phyloP scores from a whole-genome alignment of 768 basidiomycete species.

The Russula emetica region DNA sequence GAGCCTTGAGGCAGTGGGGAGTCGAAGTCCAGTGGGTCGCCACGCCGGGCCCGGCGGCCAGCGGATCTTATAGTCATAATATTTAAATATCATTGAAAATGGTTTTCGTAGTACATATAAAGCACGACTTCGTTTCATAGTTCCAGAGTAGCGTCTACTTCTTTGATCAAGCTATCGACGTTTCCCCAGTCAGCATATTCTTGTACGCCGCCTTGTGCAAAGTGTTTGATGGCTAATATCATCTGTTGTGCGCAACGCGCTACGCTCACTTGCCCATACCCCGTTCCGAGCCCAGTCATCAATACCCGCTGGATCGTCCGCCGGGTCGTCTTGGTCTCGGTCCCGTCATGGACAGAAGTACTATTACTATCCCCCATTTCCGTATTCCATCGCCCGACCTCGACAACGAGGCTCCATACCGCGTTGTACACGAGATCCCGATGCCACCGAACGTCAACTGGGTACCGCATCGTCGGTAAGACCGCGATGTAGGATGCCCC shows the following conservation, averaged over 20 bases:
- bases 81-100: neutral
- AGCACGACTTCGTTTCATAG: neutral
- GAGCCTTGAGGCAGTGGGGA: slow-evolving; percentile 10
- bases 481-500: slow-evolving; percentile 32
- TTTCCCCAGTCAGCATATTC: slow-evolving; percentile 10
- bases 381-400: slow-evolving; percentile 28
- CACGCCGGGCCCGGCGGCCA: neutral
- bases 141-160: slow-evolving; percentile 15
- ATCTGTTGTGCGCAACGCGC: slow-evolving; percentile 20
- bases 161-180: neutral
- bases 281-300: slow-evolving; percentile 29
- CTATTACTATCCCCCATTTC: too few species aligned
- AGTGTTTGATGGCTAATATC: slow-evolving; percentile 22
- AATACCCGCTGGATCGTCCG: slow-evolving; percentile 21
- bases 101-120: neutral
- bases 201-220: slow-evolving; percentile 8
- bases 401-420: slow-evolving; percentile 34
- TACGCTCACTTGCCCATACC: slow-evolving; percentile 12
- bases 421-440: slow-evolving; percentile 36
- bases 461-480: slow-evolving; percentile 36
- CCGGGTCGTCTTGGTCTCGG: too few species aligned
- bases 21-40: slow-evolving; percentile 12
- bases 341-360: too few species aligned
- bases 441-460: slow-evolving; percentile 33
- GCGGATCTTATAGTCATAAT: neutral